Evolutionary conservation across 306 rosid species (phyloP), one percentile per base, ranked within the genome.

Genomic region (Alnus glutinosa): DNA sequence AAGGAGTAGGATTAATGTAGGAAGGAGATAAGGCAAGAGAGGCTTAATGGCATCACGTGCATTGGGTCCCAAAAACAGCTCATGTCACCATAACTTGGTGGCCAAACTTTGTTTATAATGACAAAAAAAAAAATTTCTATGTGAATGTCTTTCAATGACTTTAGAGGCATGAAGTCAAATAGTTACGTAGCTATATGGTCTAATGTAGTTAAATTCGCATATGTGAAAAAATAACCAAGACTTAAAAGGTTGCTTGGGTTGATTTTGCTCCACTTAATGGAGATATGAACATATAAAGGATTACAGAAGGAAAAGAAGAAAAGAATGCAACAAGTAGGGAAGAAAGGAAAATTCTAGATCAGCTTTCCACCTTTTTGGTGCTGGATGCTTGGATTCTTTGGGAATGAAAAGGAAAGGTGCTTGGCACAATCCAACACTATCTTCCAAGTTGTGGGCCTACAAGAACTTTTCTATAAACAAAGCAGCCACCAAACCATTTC

Each of bases 1-100:
- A 42, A 39, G 71, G 15, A 49, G 52, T 42, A 42, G 46, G 5
- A 42, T 7, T 23, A 23, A 23, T 42, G 15, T 0, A 4, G 19
- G 23, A 9, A 80, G 64, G 30, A 2, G 52, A 47, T 7, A 63
- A 11, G 28, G 66, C 66, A 19, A 8, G 34, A 51, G 49, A 13
- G 64, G 47, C 30, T 39, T 51, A 71, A 34, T 78, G 80, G 62
- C 34, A 71, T 74, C 85, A 83, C 84, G 36, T 75, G 81, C 39
- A 55, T 34, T 28, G 69, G 81, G 80, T 23, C 89, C 89, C 78
- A 23, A 37, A 50, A 39, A 19, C 70, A 55, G 36, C 74, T 69
- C 74, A 32, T 9, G 70, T 55, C 81, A 72, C 76, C 30, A 58
- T 39, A 80, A 10, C 66, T 18, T 23, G 71, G 80, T 77, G 39